Evolutionary conservation across 1,284 basidiomycete genomes (phyloP), one percentile per base, ranked within the genome.

Genomic region (Apiotrichum porosum): DNA sequence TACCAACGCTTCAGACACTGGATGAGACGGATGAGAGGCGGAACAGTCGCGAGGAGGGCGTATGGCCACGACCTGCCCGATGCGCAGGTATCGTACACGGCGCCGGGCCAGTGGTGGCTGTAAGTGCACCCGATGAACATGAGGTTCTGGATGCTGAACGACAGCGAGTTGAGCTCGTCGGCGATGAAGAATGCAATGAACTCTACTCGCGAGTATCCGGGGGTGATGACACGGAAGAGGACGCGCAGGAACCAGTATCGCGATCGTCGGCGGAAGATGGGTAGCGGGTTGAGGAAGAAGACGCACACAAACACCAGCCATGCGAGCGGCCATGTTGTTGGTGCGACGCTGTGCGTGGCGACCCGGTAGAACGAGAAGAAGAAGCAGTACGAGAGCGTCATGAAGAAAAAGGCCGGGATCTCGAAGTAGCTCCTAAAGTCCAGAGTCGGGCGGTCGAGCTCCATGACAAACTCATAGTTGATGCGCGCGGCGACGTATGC

Each of bases 381-480:
- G 68, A 94, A 90, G 35, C 85, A 83, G 61, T 85, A 86, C 47
- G 80, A 82, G 1, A 97, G 79, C 0, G 85, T 79, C n/a, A 83
- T 75, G 37, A 93, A 77, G 17, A 94, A 70, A 52, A 92, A 77
- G 13, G 84, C 78, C 0, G 93, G 92, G 17, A 84, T 86, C 75
- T 89, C 86, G 50, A 90, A 83, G 65, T 86, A 97, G 68, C 88
- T 81, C 33, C 84, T 80, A 60, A 83, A 80, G 66, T 95, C 88
- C 43, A 94, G 75, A 31, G 80, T 81, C 24, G 84, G 84, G 44
- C 86, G 71, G 58, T 93, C 82, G 44, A 93, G 71, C 66, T 88
- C 89, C 90, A 97, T 93, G 43, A 97, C 93, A 69, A 97, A 94
- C 66, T 71, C 69, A 56, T 91, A 91, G 68, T 94, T 95, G 64